A percentile compares a stretch with the other conserved stretches of the same genome.
phyloP scores from a whole-genome alignment of 371 early-diverging fungal species.

The Batkoa obscura region DNA sequence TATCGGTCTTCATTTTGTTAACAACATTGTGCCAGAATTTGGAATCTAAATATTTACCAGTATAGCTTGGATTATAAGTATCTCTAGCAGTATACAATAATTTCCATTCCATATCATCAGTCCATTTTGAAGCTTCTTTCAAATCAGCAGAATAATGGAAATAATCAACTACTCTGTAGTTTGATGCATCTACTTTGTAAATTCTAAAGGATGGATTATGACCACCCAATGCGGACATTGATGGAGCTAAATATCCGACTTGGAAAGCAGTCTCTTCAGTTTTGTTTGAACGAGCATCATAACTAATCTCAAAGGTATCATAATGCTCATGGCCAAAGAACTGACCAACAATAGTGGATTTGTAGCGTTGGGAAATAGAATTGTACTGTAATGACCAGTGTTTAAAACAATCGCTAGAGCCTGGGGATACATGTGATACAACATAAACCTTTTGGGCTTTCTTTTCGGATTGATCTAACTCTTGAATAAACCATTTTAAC shows the following conservation, averaged over 20 bases:
- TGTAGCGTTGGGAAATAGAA: constrained; percentile 6
- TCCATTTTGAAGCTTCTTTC: not conserved
- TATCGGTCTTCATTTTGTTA: not conserved
- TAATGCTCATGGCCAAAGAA: constrained; percentile 10
- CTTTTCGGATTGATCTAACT: constrained; percentile 6
- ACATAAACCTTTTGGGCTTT: constrained; percentile 8
- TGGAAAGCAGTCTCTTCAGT: not conserved
- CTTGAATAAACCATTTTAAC: constrained; percentile 9
- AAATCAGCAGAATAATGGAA: constrained; percentile 8
- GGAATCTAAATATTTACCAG: not conserved
- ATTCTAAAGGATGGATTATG: constrained; percentile 9
- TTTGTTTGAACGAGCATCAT: not conserved
- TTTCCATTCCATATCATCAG: constrained; percentile 5
- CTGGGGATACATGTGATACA: constrained; percentile 1
- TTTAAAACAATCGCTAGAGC: constrained; percentile 4
- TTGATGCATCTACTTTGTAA: constrained; percentile 7
- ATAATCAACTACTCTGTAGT: constrained; percentile 7
- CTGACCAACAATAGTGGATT: constrained; percentile 7
- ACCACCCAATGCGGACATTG: constrained; percentile 6
- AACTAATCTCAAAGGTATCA: constrained; percentile 9
- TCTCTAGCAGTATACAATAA: constrained; percentile 6
- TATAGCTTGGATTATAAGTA: not conserved
- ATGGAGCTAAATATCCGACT: constrained; percentile 8
- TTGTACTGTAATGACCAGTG: not conserved
- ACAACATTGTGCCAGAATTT: not conserved